Evolutionary conservation across 2,329 filamentous ascomycete genomes (phyloP).

Genomic region (Pestalotiopsis sp.): DNA sequence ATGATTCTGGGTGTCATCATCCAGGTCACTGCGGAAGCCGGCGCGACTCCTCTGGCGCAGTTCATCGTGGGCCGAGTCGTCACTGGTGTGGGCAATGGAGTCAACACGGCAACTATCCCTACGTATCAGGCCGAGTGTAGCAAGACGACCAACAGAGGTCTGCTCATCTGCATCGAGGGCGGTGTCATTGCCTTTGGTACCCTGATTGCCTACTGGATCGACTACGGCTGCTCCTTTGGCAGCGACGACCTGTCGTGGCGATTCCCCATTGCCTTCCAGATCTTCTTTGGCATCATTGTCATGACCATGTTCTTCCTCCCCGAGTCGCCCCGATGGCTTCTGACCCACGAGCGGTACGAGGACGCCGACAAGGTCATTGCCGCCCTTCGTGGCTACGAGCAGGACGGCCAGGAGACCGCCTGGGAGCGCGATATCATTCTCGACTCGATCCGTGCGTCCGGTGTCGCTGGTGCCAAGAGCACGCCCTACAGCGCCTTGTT

Average conservation of each 20-base stretch:
- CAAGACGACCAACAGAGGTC: constrained; percentile 44
- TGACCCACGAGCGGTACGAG: constrained; percentile 39
- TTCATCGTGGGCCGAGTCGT: constrained; percentile 52
- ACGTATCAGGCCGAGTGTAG: constrained; percentile 51
- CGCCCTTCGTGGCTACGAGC: constrained; percentile 41
- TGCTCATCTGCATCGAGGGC: constrained; percentile 47
- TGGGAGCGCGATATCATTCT: constrained; percentile 63
- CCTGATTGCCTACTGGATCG: constrained; percentile 51
- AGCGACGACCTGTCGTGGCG: constrained; percentile 52
- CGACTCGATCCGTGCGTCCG: constrained; percentile 63
- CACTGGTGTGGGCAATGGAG: constrained; percentile 56
- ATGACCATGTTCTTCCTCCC: constrained; percentile 45
- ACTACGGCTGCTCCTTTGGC: constrained; percentile 50
- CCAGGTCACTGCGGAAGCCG: constrained; percentile 46
- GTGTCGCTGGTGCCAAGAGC: constrained; percentile 44
- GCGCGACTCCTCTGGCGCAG: constrained; percentile 39
- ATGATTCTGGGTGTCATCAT: constrained; percentile 63
- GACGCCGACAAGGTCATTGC: constrained; percentile 39
- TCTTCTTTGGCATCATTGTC: constrained; percentile 46
- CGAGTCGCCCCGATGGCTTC: constrained; percentile 17
- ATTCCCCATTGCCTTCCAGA: constrained; percentile 56
- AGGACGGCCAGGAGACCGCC: constrained; percentile 58
- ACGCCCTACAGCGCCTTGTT: constrained; percentile 57
- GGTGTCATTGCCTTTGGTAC: constrained; percentile 48
- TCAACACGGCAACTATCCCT: constrained; percentile 49